Conservation (phyloP, 129 eudicot genomes). For the Heracleum sosnowskyi region DNA sequence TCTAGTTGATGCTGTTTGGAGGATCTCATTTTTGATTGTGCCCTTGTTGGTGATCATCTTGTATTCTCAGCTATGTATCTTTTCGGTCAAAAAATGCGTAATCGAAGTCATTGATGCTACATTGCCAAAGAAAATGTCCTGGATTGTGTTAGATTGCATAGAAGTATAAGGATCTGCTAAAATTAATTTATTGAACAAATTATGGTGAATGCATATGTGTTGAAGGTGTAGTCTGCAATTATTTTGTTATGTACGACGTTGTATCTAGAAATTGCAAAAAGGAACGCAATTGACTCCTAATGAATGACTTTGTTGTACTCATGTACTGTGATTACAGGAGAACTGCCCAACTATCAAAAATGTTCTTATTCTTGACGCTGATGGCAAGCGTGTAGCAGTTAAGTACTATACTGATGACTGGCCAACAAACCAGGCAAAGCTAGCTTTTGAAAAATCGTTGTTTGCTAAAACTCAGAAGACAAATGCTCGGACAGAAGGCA, state of each 20-base stretch:
- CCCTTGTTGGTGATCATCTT: too few relatives aligned
- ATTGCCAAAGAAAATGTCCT: too few relatives aligned
- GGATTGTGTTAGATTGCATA: too few relatives aligned
- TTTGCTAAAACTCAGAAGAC: conserved; percentile 77
- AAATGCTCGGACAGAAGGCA: conserved; percentile 81
- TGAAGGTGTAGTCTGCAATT: background rate
- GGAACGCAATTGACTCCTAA: too few relatives aligned
- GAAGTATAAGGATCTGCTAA: too few relatives aligned
- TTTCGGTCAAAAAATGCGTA: too few relatives aligned
- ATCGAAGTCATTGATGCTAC: too few relatives aligned
- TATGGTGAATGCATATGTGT: background rate
- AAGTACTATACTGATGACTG: conserved; percentile 75
- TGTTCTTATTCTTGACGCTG: conserved; percentile 70
- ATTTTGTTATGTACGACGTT: too few relatives aligned
- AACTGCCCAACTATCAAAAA: conserved; percentile 57
- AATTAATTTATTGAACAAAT: background rate
- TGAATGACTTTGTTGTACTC: background rate
- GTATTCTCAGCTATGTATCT: too few relatives aligned
- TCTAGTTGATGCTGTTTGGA: too few relatives aligned
- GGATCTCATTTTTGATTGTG: too few relatives aligned
- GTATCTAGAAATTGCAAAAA: too few relatives aligned
- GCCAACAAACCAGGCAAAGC: conserved; percentile 52
- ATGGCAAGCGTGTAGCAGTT: conserved; percentile 73
- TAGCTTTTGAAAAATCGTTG: conserved; percentile 70
- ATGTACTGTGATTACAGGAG: conserved; percentile 37